Evolutionary conservation across 371 early-diverging fungal species (phyloP).

Genomic region (Apophysomyces variabilis): DNA sequence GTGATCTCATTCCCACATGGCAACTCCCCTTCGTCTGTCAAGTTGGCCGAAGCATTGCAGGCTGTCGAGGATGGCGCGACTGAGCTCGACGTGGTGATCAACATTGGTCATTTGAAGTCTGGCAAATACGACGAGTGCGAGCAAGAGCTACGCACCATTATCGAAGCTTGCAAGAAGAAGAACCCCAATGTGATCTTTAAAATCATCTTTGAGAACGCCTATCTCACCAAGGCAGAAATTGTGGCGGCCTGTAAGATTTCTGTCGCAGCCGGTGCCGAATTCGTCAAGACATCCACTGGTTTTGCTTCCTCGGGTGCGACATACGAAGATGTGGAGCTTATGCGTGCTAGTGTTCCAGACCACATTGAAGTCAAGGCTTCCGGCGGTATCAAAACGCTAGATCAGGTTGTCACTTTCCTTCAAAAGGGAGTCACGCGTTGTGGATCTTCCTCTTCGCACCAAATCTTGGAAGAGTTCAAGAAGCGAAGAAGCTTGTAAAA

Average conservation of each 20-base stretch:
- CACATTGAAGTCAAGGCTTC: conserved; percentile 67
- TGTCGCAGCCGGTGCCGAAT: conserved; percentile 64
- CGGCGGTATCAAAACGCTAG: conserved; percentile 66
- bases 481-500: conserved; percentile 16
- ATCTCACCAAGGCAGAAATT: conserved; percentile 65
- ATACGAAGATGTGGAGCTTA: conserved; percentile 57
- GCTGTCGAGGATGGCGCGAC: conserved; percentile 63
- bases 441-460: conserved; percentile 63
- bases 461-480: conserved; percentile 65
- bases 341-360: conserved; percentile 53
- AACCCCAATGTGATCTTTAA: conserved; percentile 58
- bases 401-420: conserved; percentile 61
- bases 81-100: conserved; percentile 71
- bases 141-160: conserved; percentile 53
- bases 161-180: conserved; percentile 45
- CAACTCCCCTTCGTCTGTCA: conserved; percentile 58
- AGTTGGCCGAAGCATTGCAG: conserved; percentile 61
- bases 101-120: conserved; percentile 64
- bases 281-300: conserved; percentile 73
- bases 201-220: conserved; percentile 69
- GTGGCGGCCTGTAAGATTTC: conserved; percentile 54
- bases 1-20: conserved; percentile 75
- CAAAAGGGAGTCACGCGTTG: conserved; percentile 65
- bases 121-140: conserved; percentile 51
- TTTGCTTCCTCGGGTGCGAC: conserved; percentile 66